Conservation (phyloP, 2,329 filamentous ascomycete species). For the Colletotrichum tofieldiae region DNA sequence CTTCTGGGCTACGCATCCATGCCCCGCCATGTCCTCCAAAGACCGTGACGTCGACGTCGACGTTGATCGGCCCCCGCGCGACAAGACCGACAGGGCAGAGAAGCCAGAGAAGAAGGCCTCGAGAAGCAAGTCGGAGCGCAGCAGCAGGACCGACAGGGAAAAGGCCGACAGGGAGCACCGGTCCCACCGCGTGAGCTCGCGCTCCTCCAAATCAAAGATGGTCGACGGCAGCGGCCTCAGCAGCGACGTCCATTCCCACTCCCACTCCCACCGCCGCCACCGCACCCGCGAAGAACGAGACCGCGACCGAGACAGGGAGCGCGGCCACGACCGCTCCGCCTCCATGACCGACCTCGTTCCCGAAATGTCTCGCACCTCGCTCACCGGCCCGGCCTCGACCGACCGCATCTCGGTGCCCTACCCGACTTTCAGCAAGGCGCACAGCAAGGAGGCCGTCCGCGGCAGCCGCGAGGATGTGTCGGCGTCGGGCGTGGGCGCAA, state of each 20-base stretch:
- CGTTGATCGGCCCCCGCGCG: constrained; percentile 52
- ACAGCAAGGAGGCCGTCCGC: constrained; percentile 88
- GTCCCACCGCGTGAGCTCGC: constrained; percentile 43
- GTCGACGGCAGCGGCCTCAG: constrained; percentile 42
- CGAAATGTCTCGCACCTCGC: constrained; percentile 58
- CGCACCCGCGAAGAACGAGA: constrained; percentile 44
- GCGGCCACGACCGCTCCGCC: constrained; percentile 49
- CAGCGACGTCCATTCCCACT: constrained; percentile 31
- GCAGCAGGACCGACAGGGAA: constrained; percentile 46
- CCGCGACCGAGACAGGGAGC: constrained; percentile 51
- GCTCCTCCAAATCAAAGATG: constrained; percentile 42
- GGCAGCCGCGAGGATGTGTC: constrained; percentile 72
- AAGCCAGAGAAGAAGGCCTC: constrained; percentile 34
- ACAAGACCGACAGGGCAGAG: constrained; percentile 50
- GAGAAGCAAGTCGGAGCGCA: constrained; percentile 38
- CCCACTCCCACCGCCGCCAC: constrained; percentile 42
- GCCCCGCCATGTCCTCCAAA: constrained; percentile 57
- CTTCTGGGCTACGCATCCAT: constrained; percentile 42
- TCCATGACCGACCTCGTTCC: constrained; percentile 67
- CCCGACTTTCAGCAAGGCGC: constrained; percentile 88
- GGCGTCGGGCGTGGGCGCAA: constrained; percentile 47
- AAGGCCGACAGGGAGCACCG: constrained; percentile 45
- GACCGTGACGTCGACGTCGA: constrained; percentile 59
- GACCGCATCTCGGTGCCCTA: constrained; percentile 77
- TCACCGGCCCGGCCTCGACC: constrained; percentile 51